Percentiles rank a stretch among this genome's conserved stretches.
phyloP scores from a whole-genome alignment of 177 flowering plant species.

The Vitis hybrid region DNA sequence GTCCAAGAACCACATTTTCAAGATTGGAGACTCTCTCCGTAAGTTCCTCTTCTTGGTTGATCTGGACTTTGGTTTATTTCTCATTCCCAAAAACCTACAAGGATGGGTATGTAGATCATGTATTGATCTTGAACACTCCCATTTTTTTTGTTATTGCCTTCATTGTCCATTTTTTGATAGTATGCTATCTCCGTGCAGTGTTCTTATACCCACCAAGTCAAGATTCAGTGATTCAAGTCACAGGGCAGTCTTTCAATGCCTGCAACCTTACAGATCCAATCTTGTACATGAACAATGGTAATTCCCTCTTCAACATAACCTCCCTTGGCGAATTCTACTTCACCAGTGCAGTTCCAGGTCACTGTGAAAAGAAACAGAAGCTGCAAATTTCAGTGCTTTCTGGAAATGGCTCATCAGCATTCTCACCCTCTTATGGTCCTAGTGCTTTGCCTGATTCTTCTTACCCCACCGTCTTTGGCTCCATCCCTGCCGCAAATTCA shows the following conservation, averaged over 20 bases:
- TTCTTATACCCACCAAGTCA: slow-evolving; percentile 94
- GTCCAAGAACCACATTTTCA: slow-evolving; percentile 54
- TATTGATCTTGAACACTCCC: too few relatives aligned
- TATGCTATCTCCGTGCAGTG: slow-evolving; percentile 39
- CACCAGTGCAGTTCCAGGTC: slow-evolving; percentile 75
- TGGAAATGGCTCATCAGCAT: slow-evolving; percentile 37
- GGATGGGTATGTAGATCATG: too few relatives aligned
- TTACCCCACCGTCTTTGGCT: slow-evolving; percentile 73
- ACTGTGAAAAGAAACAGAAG: slow-evolving; percentile 79
- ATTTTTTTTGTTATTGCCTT: too few relatives aligned
- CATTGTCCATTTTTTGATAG: too few relatives aligned
- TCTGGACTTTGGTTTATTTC: background rate
- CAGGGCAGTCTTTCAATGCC: slow-evolving; percentile 46
- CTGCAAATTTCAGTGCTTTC: slow-evolving; percentile 51
- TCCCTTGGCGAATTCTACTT: slow-evolving; percentile 60
- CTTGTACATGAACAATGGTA: slow-evolving; percentile 73
- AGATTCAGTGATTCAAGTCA: slow-evolving; percentile 89
- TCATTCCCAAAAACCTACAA: background rate
- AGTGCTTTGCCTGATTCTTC: slow-evolving; percentile 40
- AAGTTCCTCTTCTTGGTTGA: slow-evolving; percentile 31
- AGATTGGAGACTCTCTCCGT: slow-evolving; percentile 87
- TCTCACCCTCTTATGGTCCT: slow-evolving; percentile 37
- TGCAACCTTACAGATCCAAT: slow-evolving; percentile 82
- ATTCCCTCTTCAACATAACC: slow-evolving; percentile 83
- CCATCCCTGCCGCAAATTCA: slow-evolving; percentile 50